A percentile compares a stretch with the other conserved stretches of the same genome.
Evolutionary conservation across 2,329 filamentous ascomycete species (phyloP).

Genomic region (Huntiella moniliformis): DNA sequence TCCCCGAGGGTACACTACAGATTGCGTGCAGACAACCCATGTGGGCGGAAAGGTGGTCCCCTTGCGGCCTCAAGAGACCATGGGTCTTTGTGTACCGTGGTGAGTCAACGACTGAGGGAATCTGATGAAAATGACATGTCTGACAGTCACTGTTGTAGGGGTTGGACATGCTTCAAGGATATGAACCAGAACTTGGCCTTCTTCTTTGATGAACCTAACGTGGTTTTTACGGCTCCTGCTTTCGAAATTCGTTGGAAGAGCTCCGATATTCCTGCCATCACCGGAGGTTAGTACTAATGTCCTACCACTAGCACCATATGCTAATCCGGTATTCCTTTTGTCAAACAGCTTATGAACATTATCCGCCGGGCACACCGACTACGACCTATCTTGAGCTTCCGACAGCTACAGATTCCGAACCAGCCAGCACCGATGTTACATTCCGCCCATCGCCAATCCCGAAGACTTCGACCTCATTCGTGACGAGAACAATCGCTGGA

Average conservation of each 20-base stretch:
- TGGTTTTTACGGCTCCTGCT: conserved; percentile 16
- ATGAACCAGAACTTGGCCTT: conserved; percentile 15
- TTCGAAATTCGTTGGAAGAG: conserved; percentile 18
- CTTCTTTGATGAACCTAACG: conserved; percentile 12
- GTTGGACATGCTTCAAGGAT: conserved; percentile 10
- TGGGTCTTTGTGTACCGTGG: conserved; percentile 16
- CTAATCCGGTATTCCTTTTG: neutral
- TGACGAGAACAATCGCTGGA: neutral
- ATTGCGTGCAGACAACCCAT: conserved; percentile 15
- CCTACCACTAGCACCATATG: neutral
- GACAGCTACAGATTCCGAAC: neutral
- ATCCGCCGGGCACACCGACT: neutral
- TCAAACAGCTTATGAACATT: too few relatives aligned
- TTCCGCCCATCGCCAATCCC: neutral
- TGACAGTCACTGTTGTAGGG: neutral
- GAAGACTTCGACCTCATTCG: neutral
- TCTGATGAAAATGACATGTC: neutral
- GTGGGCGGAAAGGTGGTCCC: conserved; percentile 13
- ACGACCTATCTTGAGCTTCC: neutral
- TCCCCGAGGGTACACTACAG: conserved; percentile 16
- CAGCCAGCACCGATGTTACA: neutral
- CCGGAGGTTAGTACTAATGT: conserved; percentile 1
- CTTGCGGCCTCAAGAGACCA: conserved; percentile 15
- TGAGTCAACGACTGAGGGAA: conserved; percentile 9
- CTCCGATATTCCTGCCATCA: conserved; percentile 11